phyloP scores from a whole-genome alignment of 768 basidiomycete genomes.

The Boletus rubropictus region DNA sequence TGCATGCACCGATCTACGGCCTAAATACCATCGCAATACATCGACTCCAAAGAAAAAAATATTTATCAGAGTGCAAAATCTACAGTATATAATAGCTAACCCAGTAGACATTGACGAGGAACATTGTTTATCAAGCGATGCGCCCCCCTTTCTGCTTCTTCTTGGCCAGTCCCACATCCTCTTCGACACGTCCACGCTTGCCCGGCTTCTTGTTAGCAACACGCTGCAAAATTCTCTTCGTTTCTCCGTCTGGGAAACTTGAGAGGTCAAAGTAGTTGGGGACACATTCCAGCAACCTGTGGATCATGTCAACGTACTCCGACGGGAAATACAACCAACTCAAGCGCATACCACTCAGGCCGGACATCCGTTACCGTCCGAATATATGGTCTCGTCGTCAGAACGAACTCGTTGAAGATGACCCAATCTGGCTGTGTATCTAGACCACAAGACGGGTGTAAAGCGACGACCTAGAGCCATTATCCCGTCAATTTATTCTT shows the following conservation, averaged over 20 bases:
- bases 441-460: conserved; percentile 82
- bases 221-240: conserved; percentile 58
- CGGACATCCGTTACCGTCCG: conserved; percentile 85
- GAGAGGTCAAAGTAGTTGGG: conserved; percentile 63
- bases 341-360: conserved; percentile 68
- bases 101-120: neutral
- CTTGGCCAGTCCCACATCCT: conserved; percentile 7
- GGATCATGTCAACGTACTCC: neutral
- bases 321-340: neutral
- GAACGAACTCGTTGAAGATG: conserved; percentile 88
- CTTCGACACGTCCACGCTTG: conserved; percentile 26
- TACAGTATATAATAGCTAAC: neutral
- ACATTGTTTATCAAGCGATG: neutral
- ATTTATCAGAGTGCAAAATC: neutral
- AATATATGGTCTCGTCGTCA: conserved; percentile 85
- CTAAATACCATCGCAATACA: no score
- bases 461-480: conserved; percentile 12
- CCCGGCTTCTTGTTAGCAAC: conserved; percentile 49
- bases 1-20: no score
- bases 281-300: conserved; percentile 60
- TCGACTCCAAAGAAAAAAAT: neutral
- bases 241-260: conserved; percentile 63
- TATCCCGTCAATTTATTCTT: neutral
- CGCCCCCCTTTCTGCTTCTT: conserved; percentile 14
- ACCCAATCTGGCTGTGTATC: conserved; percentile 91